A percentile compares a stretch with the other conserved stretches of the same genome.
Conservation (phyloP, 176 grass and related monocot genomes). For the Triticum turgidum region DNA sequence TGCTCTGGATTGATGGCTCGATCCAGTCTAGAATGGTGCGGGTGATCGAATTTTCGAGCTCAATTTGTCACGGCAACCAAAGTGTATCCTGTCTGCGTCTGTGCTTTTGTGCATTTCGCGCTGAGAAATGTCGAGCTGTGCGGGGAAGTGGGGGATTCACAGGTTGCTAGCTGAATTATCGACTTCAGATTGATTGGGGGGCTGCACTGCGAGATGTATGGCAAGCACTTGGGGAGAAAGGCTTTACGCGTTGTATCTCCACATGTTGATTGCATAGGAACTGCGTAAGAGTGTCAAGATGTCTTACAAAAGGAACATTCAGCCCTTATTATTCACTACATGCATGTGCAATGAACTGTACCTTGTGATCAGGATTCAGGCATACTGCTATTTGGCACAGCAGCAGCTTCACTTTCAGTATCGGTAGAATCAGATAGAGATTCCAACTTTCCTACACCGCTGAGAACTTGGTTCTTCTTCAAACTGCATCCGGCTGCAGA, state of each 20-base stretch:
- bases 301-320: not conserved
- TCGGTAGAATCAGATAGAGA: not conserved
- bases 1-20: not conserved
- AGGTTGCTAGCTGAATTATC: not conserved
- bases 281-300: not conserved
- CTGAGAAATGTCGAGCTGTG: not conserved
- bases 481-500: too few relatives aligned
- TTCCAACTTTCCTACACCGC: too few relatives aligned
- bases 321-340: not conserved
- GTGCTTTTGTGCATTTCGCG: not conserved
- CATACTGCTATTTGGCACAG: not conserved
- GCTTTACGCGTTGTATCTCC: slow-evolving; percentile 7
- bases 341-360: slow-evolving; percentile 20
- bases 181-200: slow-evolving; percentile 24
- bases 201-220: slow-evolving; percentile 58
- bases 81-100: not conserved
- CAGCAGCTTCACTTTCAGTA: not conserved
- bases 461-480: too few relatives aligned
- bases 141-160: not conserved
- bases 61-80: not conserved
- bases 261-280: slow-evolving; percentile 32
- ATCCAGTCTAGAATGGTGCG: not conserved
- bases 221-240: slow-evolving; percentile 73
- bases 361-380: slow-evolving; percentile 20
- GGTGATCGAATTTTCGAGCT: not conserved